Evolutionary conservation across 108 stramenopile genomes (phyloP).

Genomic region (Pseudonitzschia multistriata): DNA sequence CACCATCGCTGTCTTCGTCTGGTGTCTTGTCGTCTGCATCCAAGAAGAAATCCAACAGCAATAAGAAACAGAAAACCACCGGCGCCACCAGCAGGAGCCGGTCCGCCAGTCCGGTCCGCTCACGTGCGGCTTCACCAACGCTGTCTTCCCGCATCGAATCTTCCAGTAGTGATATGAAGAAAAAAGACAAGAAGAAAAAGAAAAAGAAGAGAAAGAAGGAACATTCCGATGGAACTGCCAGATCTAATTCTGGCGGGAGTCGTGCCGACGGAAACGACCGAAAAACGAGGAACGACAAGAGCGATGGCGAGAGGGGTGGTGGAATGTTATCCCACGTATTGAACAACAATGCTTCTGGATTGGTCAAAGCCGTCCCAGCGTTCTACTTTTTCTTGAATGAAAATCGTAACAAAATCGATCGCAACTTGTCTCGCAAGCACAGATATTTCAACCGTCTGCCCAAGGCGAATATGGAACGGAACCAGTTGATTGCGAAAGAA

Average conservation of each 20-base stretch:
- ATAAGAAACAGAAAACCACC: neutral
- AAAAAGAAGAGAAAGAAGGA: constrained; percentile 18
- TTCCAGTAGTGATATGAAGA: no score
- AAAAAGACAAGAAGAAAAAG: constrained; percentile 17
- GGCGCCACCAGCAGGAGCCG: neutral
- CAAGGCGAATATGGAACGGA: constrained; percentile 57
- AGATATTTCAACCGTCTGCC: constrained; percentile 63
- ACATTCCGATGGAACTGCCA: neutral
- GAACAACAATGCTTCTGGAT: neutral
- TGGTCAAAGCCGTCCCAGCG: constrained; percentile 39
- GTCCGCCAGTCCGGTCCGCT: constrained; percentile 3
- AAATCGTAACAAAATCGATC: constrained; percentile 67
- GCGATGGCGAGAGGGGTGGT: neutral
- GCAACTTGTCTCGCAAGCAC: constrained; percentile 48
- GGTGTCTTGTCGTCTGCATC: neutral
- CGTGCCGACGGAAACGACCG: constrained; percentile 11
- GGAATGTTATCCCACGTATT: neutral
- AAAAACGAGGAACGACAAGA: neutral
- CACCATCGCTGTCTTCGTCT: neutral
- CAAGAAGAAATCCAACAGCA: constrained; percentile 2
- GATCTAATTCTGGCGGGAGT: no score
- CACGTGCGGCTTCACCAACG: neutral
- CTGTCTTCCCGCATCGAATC: no score
- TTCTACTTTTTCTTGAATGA: constrained; percentile 61
- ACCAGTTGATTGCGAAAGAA: constrained; percentile 79